Evolutionary conservation across 2,329 filamentous ascomycete species (phyloP).

Genomic region (Alternaria triticina): DNA sequence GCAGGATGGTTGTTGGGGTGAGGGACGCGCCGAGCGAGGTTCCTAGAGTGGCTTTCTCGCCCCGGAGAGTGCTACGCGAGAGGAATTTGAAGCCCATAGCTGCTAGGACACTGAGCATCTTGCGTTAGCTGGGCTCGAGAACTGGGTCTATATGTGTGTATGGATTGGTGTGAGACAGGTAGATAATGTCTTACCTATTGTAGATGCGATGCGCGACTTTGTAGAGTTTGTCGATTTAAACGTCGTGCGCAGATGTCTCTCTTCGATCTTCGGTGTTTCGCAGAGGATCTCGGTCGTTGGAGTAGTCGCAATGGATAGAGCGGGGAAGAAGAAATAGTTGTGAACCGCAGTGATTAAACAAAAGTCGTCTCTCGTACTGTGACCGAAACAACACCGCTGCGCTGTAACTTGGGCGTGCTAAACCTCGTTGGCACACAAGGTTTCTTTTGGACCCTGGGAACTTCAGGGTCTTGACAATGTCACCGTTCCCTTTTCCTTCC

Average conservation of each 20-base stretch:
- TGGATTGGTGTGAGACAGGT: not conserved
- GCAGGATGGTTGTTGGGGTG: constrained; percentile 45
- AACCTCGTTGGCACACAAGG: not conserved
- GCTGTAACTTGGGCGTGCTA: not conserved
- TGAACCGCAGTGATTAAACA: not conserved
- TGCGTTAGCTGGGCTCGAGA: not conserved
- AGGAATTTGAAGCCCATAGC: constrained; percentile 41
- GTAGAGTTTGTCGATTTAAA: not conserved
- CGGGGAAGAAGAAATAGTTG: not conserved
- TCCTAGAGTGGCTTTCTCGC: constrained; percentile 36
- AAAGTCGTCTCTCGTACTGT: not conserved
- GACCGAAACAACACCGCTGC: not conserved
- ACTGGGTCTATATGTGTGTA: not conserved
- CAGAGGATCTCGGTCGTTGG: not conserved
- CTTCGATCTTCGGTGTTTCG: not conserved
- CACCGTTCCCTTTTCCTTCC: not conserved
- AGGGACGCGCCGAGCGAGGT: constrained; percentile 30
- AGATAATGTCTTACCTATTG: not conserved
- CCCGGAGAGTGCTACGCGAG: constrained; percentile 34
- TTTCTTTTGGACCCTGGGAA: not conserved
- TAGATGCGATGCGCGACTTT: not conserved
- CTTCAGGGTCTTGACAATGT: constrained; percentile 1
- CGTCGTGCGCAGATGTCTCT: not conserved
- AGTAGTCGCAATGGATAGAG: not conserved
- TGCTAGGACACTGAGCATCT: not conserved